These are phyloP conservation scores for Lasiodiplodia hormozganensis DNA, from an alignment of 2,329 filamentous ascomycete species.

Conservation along the genomic window DNA sequence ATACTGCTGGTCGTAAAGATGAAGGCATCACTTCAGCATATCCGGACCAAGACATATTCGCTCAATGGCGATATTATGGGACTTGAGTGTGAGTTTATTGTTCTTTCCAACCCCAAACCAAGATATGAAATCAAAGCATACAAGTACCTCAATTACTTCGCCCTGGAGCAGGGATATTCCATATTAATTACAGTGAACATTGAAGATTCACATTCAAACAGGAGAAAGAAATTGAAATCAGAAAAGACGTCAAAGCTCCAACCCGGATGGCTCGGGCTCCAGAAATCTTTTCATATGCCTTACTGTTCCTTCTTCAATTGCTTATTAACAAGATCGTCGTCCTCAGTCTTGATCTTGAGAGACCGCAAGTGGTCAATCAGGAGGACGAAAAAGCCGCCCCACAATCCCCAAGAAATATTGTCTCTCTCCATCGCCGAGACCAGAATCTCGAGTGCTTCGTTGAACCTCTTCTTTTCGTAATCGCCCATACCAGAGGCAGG, in stretches of 20 bases:
- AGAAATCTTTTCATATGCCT: background rate
- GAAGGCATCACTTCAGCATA: background rate
- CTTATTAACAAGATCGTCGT: background rate
- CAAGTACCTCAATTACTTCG: no score
- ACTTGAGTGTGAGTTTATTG: background rate
- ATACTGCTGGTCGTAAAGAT: background rate
- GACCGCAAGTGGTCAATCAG: background rate
- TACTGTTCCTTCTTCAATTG: background rate
- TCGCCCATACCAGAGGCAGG: background rate
- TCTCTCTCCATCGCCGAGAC: background rate
- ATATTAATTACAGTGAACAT: no score
- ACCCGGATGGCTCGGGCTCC: background rate
- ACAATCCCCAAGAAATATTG: background rate
- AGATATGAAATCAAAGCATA: no score
- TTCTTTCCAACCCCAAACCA: no score
- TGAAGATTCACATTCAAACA: no score
- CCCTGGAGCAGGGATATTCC: no score
- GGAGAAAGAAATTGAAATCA: no score
- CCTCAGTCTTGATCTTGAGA: background rate
- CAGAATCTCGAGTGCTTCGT: background rate
- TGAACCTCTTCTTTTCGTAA: background rate
- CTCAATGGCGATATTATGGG: background rate
- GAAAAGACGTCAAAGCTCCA: no score
- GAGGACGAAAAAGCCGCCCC: background rate
- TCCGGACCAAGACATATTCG: background rate